These are phyloP conservation scores for Alloteropsis angusta DNA, from an alignment of 202 grass and related monocot species.

Conservation along the genomic window DNA sequence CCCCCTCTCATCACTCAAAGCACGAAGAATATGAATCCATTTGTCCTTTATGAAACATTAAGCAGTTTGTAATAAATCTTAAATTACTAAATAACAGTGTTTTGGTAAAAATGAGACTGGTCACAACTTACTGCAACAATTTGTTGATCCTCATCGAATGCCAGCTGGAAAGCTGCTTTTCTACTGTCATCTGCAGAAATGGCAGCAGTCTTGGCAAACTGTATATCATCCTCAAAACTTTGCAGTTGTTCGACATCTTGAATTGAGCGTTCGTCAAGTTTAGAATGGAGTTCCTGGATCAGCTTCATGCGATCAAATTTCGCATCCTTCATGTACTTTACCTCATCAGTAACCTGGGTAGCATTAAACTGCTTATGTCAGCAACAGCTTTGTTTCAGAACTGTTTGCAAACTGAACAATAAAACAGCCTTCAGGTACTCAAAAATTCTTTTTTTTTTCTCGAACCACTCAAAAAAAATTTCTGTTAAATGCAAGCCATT, in stretches of 20 bases:
- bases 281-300: slow-evolving; percentile 66
- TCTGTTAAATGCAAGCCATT: too few relatives aligned
- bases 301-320: slow-evolving; percentile 60
- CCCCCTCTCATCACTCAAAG: slow-evolving; percentile 80
- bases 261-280: too few relatives aligned
- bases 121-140: slow-evolving; percentile 82
- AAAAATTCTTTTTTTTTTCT: too few relatives aligned
- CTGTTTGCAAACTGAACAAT: neutral
- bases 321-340: slow-evolving; percentile 60
- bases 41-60: slow-evolving; percentile 70
- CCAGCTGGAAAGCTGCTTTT: slow-evolving; percentile 71
- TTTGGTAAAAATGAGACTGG: too few relatives aligned
- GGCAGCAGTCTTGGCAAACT: slow-evolving; percentile 47
- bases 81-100: slow-evolving; percentile 27
- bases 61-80: too few relatives aligned
- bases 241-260: too few relatives aligned
- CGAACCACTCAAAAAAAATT: too few relatives aligned
- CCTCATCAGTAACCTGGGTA: slow-evolving; percentile 66
- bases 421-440: too few relatives aligned
- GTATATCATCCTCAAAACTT: slow-evolving; percentile 62
- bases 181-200: slow-evolving; percentile 75
- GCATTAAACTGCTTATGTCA: neutral
- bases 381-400: neutral
- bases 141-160: slow-evolving; percentile 85
- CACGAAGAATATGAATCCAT: slow-evolving; percentile 83